Base-by-base conservation (phyloP, 2,329 filamentous ascomycete genomes). In the Gnomoniopsis sp. region DNA sequence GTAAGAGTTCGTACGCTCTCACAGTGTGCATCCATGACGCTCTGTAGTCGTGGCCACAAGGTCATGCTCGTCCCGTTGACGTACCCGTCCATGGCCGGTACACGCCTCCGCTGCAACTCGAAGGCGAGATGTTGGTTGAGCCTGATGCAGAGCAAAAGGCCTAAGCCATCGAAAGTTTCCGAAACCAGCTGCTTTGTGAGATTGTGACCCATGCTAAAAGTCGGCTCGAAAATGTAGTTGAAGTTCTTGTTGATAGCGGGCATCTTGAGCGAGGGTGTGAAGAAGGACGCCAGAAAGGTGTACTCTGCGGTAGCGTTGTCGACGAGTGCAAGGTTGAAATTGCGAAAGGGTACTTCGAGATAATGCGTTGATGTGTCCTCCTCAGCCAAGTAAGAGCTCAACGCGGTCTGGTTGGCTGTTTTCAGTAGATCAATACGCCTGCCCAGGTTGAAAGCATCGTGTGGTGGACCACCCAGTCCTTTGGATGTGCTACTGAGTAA, bases 271-370 rank as follows among this genome's bases (percentile, higher is more conserved):
- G 89, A 81, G 0, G 91, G 88, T 8, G 88, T 85, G 77, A 99
- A 98, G 77, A 97, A 96, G 17, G 90, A 84, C 0, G 90, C 90
- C 57, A 98, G 81, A 70, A 99, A 98, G 2, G 90, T 92, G 74
- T 98, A 99, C 72, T 99, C 96, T 36, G 93, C 90, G 2, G 90
- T 93, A 1, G 92, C 89, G 67, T 99, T 99, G 74, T 99, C 95
- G 63, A 97, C 83, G 21, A 99, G 79, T 0, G 95, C 93, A 49
- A 96, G 83, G 69, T 98, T 98, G 78, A 96, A 97, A 70, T 96
- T 93, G 44, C 92, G 87, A 72, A 99, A 99, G 0, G 91, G 89
- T 0, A 89, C 82, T 75, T 99, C 95, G 7, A 97, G 82, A 65
- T 96, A 95, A 70, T 98, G 93, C 1, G 86, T 86, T 0, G 85